These are phyloP conservation scores for Suhomyces kunorum DNA, from an alignment of 1,139 yeast species.

Conservation along the genomic window DNA sequence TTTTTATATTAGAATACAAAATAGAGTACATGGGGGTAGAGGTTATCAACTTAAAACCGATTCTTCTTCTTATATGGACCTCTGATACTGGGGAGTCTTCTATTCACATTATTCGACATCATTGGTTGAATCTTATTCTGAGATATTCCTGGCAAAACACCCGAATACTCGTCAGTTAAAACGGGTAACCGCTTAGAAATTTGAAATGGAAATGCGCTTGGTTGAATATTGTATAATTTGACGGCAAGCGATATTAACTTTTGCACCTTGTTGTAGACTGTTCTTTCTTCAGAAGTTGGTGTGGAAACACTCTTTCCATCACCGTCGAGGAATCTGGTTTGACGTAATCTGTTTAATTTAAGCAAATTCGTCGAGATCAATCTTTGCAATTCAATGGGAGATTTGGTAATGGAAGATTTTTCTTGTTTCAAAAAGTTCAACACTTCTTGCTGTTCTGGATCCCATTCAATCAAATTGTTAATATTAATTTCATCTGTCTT, in stretches of 20 bases:
- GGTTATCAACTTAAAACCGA: conserved; percentile 16
- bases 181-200: conserved; percentile 61
- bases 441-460: conserved; percentile 33
- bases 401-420: conserved; percentile 24
- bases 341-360: conserved; percentile 64
- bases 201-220: conserved; percentile 33
- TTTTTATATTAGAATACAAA: conserved; percentile 10
- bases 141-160: conserved; percentile 71
- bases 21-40: conserved; percentile 11
- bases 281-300: conserved; percentile 33
- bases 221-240: conserved; percentile 28
- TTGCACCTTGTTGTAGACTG: conserved; percentile 45
- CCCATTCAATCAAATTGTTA: conserved; percentile 39
- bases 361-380: conserved; percentile 58
- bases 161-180: conserved; percentile 70
- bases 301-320: conserved; percentile 31
- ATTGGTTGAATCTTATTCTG: conserved; percentile 23
- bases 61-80: conserved; percentile 44
- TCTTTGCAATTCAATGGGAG: conserved; percentile 42
- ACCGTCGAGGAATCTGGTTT: conserved; percentile 49
- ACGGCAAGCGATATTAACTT: conserved; percentile 36
- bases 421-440: conserved; percentile 32
- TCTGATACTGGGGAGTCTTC: conserved; percentile 43
- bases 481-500: conserved; percentile 27
- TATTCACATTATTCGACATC: conserved; percentile 9